Base-by-base conservation (phyloP, 495 filamentous ascomycete genomes). In the Hypoxylon fragiforme region DNA sequence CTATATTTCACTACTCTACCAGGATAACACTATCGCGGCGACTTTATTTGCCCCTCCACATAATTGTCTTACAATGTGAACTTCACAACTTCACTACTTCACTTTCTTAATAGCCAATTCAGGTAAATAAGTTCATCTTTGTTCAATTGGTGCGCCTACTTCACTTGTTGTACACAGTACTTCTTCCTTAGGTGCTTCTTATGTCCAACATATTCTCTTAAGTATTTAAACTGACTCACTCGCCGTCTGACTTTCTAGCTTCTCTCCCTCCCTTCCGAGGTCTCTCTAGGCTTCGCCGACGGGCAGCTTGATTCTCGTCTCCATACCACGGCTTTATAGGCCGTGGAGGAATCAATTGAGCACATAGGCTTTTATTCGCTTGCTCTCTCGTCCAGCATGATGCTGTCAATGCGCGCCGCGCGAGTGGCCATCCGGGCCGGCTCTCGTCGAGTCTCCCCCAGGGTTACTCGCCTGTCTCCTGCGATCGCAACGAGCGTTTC, bases 401-500 rank as follows among this genome's bases (percentile, higher is more conserved):
- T 63, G 60, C 28, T 63, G 3, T 44, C 60, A 3, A 39, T 46
- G 20, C 55, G 60, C 40, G 55, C 48, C 16, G 47, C 50, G 16
- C 52, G 52, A 44, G 58, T 38, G 3, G 68, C 70, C 66, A 53
- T 77, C 43, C 57, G 73, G 64, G 73, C 72, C 40, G 73, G 73
- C 45, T 72, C 73, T 59, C 71, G 73, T 43, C 72, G 72, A 51
- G 64, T 60, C 50, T 62, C 68, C 47, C 73, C 73, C 46, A 64
- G 70, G 38, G 54, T 70, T 30, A 60, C 65, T 42, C 69, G 67
- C 45, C 49, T 61, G 41, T 50, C 57, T 28, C 65, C 64, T 32
- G 37, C 52, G 14, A 40, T 57, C 47, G 59, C 62, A 32, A 43
- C 63, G 30, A 63, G 46, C 42, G 26, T 59, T 50, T 43, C 54